These are phyloP conservation scores for Suillus subluteus DNA, from an alignment of 768 basidiomycete genomes.

Conservation along the genomic window DNA sequence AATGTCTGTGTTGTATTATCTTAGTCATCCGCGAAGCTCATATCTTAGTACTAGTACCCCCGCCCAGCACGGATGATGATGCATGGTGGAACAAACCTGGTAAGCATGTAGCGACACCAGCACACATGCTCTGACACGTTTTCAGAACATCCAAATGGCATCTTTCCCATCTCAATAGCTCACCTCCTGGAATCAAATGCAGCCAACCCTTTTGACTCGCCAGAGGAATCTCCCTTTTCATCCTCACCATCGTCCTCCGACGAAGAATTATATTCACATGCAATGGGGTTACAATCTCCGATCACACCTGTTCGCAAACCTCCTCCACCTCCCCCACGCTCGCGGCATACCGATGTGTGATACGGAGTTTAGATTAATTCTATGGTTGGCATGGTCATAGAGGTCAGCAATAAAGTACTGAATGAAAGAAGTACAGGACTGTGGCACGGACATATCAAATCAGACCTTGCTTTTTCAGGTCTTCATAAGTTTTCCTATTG, in stretches of 20 bases:
- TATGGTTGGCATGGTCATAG: slow-evolving; percentile 9
- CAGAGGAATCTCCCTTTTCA: slow-evolving; percentile 63
- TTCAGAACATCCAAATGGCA: slow-evolving; percentile 62
- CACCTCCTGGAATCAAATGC: slow-evolving; percentile 27
- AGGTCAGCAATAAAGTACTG: slow-evolving; percentile 12
- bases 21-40: slow-evolving; percentile 5
- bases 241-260: slow-evolving; percentile 84
- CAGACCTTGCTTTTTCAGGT: slow-evolving; percentile 93
- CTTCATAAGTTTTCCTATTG: slow-evolving; percentile 97
- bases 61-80: slow-evolving; percentile 75
- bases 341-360: slow-evolving; percentile 15
- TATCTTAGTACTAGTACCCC: slow-evolving; percentile 60
- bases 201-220: slow-evolving; percentile 77
- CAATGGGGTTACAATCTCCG: slow-evolving; percentile 69
- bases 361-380: slow-evolving; percentile 8
- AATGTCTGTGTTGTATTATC: slow-evolving; percentile 8
- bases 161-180: slow-evolving; percentile 48
- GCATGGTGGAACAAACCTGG: slow-evolving; percentile 84
- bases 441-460: slow-evolving; percentile 48
- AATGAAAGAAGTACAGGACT: slow-evolving; percentile 13
- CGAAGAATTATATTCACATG: slow-evolving; percentile 81
- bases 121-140: slow-evolving; percentile 12
- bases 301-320: slow-evolving; percentile 47
- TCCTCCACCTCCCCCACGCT: slow-evolving; percentile 29
- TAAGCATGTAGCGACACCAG: slow-evolving; percentile 31